These are phyloP conservation scores for Orbilia javanica DNA, from an alignment of 2,329 filamentous ascomycete genomes.

Conservation along the genomic window DNA sequence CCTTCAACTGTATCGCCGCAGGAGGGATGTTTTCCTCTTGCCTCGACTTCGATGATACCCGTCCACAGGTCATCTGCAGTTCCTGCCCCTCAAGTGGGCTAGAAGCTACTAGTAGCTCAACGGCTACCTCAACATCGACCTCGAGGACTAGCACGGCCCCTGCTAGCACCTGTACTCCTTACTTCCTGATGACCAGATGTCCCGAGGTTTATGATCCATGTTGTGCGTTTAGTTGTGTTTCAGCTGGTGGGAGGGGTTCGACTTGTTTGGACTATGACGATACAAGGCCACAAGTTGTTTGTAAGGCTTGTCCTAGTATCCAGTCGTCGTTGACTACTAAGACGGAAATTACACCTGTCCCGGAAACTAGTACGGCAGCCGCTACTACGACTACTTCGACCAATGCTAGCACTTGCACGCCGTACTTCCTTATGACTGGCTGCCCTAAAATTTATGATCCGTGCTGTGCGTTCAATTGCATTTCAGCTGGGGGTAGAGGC, in stretches of 20 bases:
- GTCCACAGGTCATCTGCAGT: slow-evolving; percentile 36
- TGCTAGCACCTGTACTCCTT: slow-evolving; percentile 28
- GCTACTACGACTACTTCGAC: slow-evolving; percentile 33
- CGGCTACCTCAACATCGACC: not conserved
- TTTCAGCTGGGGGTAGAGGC: slow-evolving; percentile 17
- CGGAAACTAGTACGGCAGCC: not conserved
- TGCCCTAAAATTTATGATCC: slow-evolving; percentile 39
- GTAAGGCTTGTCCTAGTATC: slow-evolving; percentile 24
- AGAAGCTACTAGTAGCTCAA: not conserved
- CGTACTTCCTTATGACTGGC: slow-evolving; percentile 10
- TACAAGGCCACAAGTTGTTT: slow-evolving; percentile 30
- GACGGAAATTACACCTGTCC: not conserved
- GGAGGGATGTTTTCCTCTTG: slow-evolving; percentile 25
- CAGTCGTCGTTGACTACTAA: too few relatives aligned
- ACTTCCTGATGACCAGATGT: slow-evolving; percentile 13
- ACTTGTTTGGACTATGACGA: slow-evolving; percentile 25
- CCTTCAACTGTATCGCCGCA: slow-evolving; percentile 35
- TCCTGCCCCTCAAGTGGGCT: not conserved
- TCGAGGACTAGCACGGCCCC: not conserved
- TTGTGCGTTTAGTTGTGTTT: slow-evolving; percentile 34
- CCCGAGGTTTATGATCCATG: slow-evolving; percentile 39
- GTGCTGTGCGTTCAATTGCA: slow-evolving; percentile 41
- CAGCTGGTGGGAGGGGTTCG: slow-evolving; percentile 20
- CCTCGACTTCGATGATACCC: slow-evolving; percentile 30
- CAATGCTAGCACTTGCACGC: slow-evolving; percentile 20